These are phyloP conservation scores for Pistacia atlantica DNA, from an alignment of 345 rosid species.

Conservation along the genomic window DNA sequence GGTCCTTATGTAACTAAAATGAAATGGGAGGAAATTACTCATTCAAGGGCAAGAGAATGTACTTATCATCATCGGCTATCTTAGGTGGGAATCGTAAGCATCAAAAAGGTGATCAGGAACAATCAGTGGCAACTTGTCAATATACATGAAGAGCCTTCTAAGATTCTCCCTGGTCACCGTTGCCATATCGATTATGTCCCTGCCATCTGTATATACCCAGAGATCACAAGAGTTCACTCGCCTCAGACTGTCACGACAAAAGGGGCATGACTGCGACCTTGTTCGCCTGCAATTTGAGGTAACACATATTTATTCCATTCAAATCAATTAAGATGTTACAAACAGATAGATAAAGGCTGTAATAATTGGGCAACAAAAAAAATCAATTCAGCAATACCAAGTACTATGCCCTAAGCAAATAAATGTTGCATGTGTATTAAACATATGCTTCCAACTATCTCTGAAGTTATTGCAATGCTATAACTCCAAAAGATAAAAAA, in stretches of 20 bases:
- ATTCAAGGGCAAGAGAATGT: slow-evolving; percentile 9
- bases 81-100: slow-evolving; percentile 47
- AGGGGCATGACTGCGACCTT: slow-evolving; percentile 69
- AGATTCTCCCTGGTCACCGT: slow-evolving; percentile 60
- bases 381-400: not conserved
- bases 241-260: slow-evolving; percentile 65
- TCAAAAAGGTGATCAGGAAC: slow-evolving; percentile 52
- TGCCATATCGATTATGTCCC: slow-evolving; percentile 51
- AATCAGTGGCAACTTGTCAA: slow-evolving; percentile 60
- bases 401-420: no score
- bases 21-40: not conserved
- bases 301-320: not conserved
- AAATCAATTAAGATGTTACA: not conserved
- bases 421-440: no score
- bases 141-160: slow-evolving; percentile 54
- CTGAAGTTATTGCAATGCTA: no score
- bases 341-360: not conserved
- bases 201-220: slow-evolving; percentile 57
- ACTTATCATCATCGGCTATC: slow-evolving; percentile 23
- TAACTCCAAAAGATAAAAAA: no score
- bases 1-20: slow-evolving; percentile 23
- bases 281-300: slow-evolving; percentile 45
- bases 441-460: no score
- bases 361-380: not conserved
- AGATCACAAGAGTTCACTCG: slow-evolving; percentile 72